Base-by-base conservation (phyloP, 2,329 filamentous ascomycete species). In the Beauveria rudraprayagi region DNA sequence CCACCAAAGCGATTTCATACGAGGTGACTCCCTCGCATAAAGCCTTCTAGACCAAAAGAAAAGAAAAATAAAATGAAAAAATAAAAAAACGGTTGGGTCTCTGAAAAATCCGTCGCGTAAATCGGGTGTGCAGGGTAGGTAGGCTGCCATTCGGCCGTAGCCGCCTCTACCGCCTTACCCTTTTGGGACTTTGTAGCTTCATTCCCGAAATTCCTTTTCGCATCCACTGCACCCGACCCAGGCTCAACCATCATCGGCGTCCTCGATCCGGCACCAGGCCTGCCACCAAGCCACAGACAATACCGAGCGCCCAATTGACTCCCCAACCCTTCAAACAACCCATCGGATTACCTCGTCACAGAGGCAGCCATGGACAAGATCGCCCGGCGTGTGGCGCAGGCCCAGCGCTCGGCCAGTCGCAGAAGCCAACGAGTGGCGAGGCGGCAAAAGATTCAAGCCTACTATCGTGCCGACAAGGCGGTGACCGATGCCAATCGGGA, bases 291-390 rank as follows among this genome's bases (percentile, higher is more conserved):
- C 47, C 9, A 28, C 9, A 14, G 11, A 11, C 8, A 26, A 14
- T 37, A n/a, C 43, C 16, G 4, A 28, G 10, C 5, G 3, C 19
- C 34, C 56, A 28, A 58, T 58, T 50, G 56, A 41, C 26, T 34
- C n/a, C 8, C 2, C 8, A 2, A 22, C 17, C 17, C 0, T 5
- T 26, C 34, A 19, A 28, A 17, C 44, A 22, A 60, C 52, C 61
- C 34, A 43, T 28, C 37, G 10, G 16, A 16, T 17, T 0, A 11
- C 34, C 6, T 47, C 47, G 62, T 56, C n/a, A 14, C 30, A 22
- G n/a, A 37, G n/a, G 64, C 64, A 69, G 74, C 65, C 65, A 91
- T 91, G 89, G 85, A 91, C 76, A 89, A 87, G 75, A 79, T 91
- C 65, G 78, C 87, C 64, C 83, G 83, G 68, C 84, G 87, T 67